Conservation (phyloP, 164 flowering plant species). For the Umbilicus rupestris region DNA sequence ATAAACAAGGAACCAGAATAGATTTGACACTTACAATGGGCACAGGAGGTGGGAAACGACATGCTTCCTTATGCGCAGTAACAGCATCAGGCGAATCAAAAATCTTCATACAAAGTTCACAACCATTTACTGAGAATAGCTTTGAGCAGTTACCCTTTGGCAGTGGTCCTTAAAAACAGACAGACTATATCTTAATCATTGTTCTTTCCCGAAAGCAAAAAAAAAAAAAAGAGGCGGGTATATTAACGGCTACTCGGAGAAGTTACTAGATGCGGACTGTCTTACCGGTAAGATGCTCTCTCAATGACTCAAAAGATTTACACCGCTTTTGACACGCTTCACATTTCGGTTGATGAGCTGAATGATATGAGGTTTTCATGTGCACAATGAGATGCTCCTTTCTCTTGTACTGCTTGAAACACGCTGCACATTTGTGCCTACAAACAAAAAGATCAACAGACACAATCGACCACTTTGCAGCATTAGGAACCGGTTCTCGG, state of each 20-base stretch:
- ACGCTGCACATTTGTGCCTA: constrained; percentile 70
- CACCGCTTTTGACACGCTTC: constrained; percentile 57
- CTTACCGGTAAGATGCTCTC: constrained; percentile 58
- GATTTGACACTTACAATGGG: constrained; percentile 36
- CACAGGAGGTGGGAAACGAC: constrained; percentile 33
- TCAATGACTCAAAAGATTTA: constrained; percentile 55
- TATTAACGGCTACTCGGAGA: too few relatives aligned
- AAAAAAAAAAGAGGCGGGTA: neutral
- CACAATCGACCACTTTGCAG: neutral
- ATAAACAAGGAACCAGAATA: neutral
- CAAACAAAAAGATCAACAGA: constrained; percentile 6
- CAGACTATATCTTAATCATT: neutral
- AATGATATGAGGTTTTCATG: constrained; percentile 56
- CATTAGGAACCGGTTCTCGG: too few relatives aligned
- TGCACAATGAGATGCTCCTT: constrained; percentile 69
- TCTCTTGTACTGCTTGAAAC: constrained; percentile 64
- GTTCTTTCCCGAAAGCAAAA: neutral
- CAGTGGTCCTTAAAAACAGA: constrained; percentile 32
- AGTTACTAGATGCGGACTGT: too few relatives aligned
- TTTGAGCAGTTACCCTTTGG: constrained; percentile 37
- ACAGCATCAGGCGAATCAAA: constrained; percentile 32
- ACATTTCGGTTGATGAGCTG: constrained; percentile 69
- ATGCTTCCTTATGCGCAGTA: constrained; percentile 33
- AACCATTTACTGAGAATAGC: constrained; percentile 41
- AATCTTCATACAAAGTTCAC: constrained; percentile 51